A percentile compares a stretch with the other conserved stretches of the same genome.
These are phyloP conservation scores for Lasiosphaeria miniovina DNA, from an alignment of 495 filamentous ascomycete species.

Conservation along the genomic window DNA sequence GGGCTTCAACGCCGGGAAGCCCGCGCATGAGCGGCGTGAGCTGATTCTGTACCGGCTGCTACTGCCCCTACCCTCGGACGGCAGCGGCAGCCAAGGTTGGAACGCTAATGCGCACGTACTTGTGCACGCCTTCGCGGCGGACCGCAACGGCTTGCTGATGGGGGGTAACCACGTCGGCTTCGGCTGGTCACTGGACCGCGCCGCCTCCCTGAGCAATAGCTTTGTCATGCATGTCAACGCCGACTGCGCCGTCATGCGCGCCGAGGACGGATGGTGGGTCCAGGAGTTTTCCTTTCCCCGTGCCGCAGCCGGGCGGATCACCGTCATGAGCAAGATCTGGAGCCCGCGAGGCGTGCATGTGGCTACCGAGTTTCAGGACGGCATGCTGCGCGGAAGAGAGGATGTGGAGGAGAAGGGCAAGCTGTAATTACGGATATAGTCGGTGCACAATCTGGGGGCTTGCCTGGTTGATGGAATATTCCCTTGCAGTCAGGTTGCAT, in stretches of 20 bases:
- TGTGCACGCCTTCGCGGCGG: slow-evolving; percentile 64
- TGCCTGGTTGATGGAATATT: neutral
- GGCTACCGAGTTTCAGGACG: slow-evolving; percentile 63
- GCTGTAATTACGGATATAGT: slow-evolving; percentile 9
- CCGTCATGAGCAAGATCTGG: slow-evolving; percentile 65
- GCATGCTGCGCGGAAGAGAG: slow-evolving; percentile 36
- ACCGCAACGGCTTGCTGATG: slow-evolving; percentile 66
- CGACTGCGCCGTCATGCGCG: slow-evolving; percentile 39
- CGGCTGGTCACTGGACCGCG: slow-evolving; percentile 46
- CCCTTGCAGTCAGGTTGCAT: too few relatives aligned
- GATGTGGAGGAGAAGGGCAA: slow-evolving; percentile 13
- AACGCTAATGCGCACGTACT: slow-evolving; percentile 58
- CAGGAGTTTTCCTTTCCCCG: slow-evolving; percentile 63
- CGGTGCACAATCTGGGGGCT: neutral
- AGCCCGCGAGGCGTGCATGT: slow-evolving; percentile 57
- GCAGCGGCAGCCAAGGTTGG: slow-evolving; percentile 10
- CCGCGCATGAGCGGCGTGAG: slow-evolving; percentile 56
- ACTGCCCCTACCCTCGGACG: slow-evolving; percentile 34
- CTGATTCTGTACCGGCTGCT: slow-evolving; percentile 57
- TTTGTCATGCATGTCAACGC: slow-evolving; percentile 59
- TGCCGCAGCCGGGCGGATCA: slow-evolving; percentile 53
- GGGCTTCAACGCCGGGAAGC: slow-evolving; percentile 48
- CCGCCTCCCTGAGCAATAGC: slow-evolving; percentile 60
- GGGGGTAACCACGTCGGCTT: slow-evolving; percentile 58
- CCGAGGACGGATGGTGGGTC: slow-evolving; percentile 56